Evolutionary conservation across 208 protist genomes (phyloP).

Genomic region (Willaertia magna): DNA sequence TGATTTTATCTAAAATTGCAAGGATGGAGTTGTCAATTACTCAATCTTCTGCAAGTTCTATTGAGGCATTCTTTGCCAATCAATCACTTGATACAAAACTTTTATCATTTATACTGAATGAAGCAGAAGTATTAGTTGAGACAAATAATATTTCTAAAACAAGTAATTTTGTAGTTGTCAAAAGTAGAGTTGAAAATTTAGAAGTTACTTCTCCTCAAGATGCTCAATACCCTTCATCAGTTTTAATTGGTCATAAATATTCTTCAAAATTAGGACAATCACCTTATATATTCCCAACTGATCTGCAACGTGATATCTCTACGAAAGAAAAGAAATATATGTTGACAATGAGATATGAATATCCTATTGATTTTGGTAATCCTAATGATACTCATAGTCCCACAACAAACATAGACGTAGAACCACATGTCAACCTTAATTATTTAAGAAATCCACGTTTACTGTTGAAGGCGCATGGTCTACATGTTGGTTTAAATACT

Average conservation of each 20-base stretch:
- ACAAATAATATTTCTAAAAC: not conserved
- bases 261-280: not conserved
- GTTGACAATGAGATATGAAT: not conserved
- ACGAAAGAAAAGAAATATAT: not conserved
- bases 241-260: not conserved
- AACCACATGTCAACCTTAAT: not conserved
- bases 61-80: not conserved
- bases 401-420: too few relatives aligned
- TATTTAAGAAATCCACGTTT: not conserved
- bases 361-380: not conserved
- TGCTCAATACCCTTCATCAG: not conserved
- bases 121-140: not conserved
- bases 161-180: not conserved
- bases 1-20: not conserved
- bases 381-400: not conserved
- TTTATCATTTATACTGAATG: not conserved
- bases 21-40: not conserved
- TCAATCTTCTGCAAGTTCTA: not conserved
- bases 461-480: not conserved
- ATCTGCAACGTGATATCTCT: not conserved
- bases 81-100: not conserved
- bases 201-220: not conserved
- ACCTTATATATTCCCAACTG: not conserved
- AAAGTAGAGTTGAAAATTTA: not conserved
- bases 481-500: conserved; percentile 1